Evolutionary conservation across 345 rosid species (phyloP).

Genomic region (Corymbia maculata): DNA sequence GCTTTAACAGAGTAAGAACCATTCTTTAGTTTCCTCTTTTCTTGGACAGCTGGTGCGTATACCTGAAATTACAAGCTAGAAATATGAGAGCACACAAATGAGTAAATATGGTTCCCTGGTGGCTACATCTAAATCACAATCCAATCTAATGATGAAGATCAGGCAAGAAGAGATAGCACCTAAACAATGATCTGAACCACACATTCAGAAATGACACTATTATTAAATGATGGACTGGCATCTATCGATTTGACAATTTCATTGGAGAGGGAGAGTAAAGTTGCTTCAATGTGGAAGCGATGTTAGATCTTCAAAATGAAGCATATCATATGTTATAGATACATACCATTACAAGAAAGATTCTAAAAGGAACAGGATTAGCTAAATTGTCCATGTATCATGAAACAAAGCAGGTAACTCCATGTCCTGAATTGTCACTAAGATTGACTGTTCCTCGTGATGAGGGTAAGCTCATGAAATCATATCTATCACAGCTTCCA

Average conservation of each 20-base stretch:
- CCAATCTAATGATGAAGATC: not conserved
- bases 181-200: not conserved
- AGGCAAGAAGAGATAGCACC: not conserved
- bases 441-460: not conserved
- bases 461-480: not conserved
- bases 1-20: constrained; percentile 54
- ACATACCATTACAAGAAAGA: not conserved
- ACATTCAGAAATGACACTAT: not conserved
- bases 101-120: not conserved
- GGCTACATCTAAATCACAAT: not conserved
- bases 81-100: not conserved
- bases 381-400: not conserved
- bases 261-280: not conserved
- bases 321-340: not conserved
- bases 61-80: constrained; percentile 34
- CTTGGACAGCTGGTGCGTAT: constrained; percentile 66
- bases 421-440: not conserved
- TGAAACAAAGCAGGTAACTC: not conserved
- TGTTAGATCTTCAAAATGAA: not conserved
- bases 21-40: constrained; percentile 58
- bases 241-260: not conserved
- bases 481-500: not conserved
- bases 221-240: not conserved
- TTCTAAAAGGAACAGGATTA: not conserved
- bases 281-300: not conserved